Evolutionary conservation across 108 stramenopile genomes (phyloP).

Genomic region (Aurantiochytrium sp.): DNA sequence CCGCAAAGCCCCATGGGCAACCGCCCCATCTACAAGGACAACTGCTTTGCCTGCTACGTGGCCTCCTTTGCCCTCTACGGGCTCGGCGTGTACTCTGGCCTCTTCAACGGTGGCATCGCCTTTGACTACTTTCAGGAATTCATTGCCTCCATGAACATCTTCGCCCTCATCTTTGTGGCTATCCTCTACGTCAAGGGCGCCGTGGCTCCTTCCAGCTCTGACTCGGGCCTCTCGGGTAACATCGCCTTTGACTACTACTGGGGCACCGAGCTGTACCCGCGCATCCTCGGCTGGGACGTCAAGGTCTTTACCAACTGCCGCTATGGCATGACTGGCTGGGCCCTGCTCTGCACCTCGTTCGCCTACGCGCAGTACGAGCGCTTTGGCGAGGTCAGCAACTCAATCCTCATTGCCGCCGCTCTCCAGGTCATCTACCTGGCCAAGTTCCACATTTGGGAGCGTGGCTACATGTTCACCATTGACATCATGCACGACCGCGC

Average conservation of each 20-base stretch:
- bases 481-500: constrained; percentile 87
- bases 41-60: constrained; percentile 55
- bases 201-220: constrained; percentile 66
- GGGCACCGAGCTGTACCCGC: constrained; percentile 97
- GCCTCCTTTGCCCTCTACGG: constrained; percentile 31
- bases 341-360: constrained; percentile 61
- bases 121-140: constrained; percentile 67
- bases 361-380: constrained; percentile 43
- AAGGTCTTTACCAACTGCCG: constrained; percentile 97
- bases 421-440: constrained; percentile 80
- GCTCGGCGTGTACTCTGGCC: neutral
- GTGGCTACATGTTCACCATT: constrained; percentile 98
- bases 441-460: constrained; percentile 99
- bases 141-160: constrained; percentile 75
- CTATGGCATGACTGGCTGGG: constrained; percentile 96
- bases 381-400: constrained; percentile 48
- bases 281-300: constrained; percentile 82
- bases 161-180: constrained; percentile 77
- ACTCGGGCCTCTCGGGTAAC: constrained; percentile 71
- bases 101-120: constrained; percentile 50
- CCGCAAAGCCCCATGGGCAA: constrained; percentile 59
- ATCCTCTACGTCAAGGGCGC: constrained; percentile 78
- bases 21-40: constrained; percentile 65
- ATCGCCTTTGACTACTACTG: constrained; percentile 89
- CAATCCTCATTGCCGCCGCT: constrained; percentile 62